These are phyloP conservation scores for Rosa persica DNA, from an alignment of 306 rosid species.

Conservation along the genomic window DNA sequence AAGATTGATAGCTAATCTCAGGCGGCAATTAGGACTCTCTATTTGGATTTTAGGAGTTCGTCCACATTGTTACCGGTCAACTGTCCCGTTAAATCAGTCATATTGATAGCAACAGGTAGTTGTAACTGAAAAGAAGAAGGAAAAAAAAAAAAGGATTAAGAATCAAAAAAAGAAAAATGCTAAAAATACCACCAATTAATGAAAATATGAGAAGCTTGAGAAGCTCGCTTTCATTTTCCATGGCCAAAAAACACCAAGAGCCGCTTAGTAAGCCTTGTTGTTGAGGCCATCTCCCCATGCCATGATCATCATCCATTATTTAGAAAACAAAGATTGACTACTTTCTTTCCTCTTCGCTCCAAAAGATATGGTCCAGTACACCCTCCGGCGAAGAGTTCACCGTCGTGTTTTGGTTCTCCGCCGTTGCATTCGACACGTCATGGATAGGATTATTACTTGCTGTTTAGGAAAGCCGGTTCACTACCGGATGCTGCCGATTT, in stretches of 20 bases:
- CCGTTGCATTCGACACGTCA: slow-evolving; percentile 49
- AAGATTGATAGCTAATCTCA: not conserved
- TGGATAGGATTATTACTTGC: slow-evolving; percentile 52
- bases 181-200: slow-evolving; percentile 35
- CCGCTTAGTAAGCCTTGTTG: slow-evolving; percentile 34
- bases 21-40: slow-evolving; percentile 27
- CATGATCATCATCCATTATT: not conserved
- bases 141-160: not conserved
- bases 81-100: slow-evolving; percentile 63
- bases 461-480: slow-evolving; percentile 45
- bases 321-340: not conserved
- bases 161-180: slow-evolving; percentile 8
- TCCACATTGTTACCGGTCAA: slow-evolving; percentile 50
- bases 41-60: not conserved
- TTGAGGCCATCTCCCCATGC: slow-evolving; percentile 45
- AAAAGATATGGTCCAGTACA: slow-evolving; percentile 12
- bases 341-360: not conserved
- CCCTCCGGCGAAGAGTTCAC: slow-evolving; percentile 35
- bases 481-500: slow-evolving; percentile 47
- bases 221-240: slow-evolving; percentile 43
- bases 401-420: slow-evolving; percentile 56
- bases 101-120: slow-evolving; percentile 44
- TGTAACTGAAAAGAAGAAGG: slow-evolving; percentile 45
- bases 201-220: slow-evolving; percentile 35
- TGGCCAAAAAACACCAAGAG: slow-evolving; percentile 46